Percentiles rank a stretch among this genome's conserved stretches.
Conservation (phyloP, 2,329 filamentous ascomycete species). For the Xylariaceae sp. region DNA sequence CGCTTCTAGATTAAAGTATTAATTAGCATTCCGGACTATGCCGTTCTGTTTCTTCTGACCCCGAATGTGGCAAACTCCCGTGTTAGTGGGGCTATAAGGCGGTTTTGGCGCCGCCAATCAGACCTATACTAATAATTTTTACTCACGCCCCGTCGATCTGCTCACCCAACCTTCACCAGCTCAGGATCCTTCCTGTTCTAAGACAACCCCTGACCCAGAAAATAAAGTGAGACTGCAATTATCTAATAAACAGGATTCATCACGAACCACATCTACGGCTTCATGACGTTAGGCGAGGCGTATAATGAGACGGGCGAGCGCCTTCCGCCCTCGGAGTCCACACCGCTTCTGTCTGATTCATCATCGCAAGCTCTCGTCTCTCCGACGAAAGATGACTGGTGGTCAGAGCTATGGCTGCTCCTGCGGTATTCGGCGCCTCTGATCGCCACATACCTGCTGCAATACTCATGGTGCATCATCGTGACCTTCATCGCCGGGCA, state of each 20-base stretch:
- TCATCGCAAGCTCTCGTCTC: slow-evolving; percentile 17
- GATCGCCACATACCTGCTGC: slow-evolving; percentile 58
- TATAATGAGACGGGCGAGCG: background rate
- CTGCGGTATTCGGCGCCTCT: slow-evolving; percentile 53
- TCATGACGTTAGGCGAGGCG: slow-evolving; percentile 1
- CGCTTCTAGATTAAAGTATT: too few relatives aligned
- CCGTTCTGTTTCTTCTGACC: too few relatives aligned
- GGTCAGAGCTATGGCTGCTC: slow-evolving; percentile 38
- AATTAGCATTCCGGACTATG: too few relatives aligned
- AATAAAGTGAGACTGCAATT: too few relatives aligned
- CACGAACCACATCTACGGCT: background rate
- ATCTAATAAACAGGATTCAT: background rate
- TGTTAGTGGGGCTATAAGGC: too few relatives aligned
- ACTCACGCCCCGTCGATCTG: too few relatives aligned
- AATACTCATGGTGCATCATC: slow-evolving; percentile 58
- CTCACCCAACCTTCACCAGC: too few relatives aligned
- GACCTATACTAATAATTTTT: too few relatives aligned
- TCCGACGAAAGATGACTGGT: slow-evolving; percentile 19
- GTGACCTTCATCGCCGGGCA: slow-evolving; percentile 59
- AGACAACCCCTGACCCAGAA: background rate
- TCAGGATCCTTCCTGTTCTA: background rate
- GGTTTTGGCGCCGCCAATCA: too few relatives aligned
- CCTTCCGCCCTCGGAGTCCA: slow-evolving; percentile 25
- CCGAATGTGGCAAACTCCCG: too few relatives aligned
- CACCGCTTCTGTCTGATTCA: slow-evolving; percentile 29